Percentiles rank a stretch among this genome's conserved stretches.
Evolutionary conservation across 257 asterid genomes (phyloP).

Genomic region (Solanum clarkiae): DNA sequence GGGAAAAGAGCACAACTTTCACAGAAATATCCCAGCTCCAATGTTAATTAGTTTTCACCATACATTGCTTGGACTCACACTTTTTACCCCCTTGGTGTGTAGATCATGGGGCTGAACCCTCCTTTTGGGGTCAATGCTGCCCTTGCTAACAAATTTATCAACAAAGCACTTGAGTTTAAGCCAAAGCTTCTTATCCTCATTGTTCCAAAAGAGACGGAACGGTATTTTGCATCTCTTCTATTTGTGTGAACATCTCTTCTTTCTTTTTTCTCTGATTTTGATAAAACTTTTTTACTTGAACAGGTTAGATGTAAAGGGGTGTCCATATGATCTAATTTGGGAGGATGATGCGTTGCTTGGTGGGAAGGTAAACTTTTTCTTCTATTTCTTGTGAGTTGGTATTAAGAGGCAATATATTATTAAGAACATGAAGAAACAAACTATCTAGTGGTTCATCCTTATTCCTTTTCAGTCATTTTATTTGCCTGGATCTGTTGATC

Average conservation of each 20-base stretch:
- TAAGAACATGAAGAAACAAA: neutral
- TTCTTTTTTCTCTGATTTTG: neutral
- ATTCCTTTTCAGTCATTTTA: slow-evolving; percentile 56
- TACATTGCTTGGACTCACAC: neutral
- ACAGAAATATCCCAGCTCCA: neutral
- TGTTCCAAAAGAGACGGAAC: slow-evolving; percentile 56
- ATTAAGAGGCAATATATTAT: neutral
- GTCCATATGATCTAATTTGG: slow-evolving; percentile 65
- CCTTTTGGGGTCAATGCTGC: slow-evolving; percentile 73
- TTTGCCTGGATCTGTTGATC: slow-evolving; percentile 81
- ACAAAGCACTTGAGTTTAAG: slow-evolving; percentile 77
- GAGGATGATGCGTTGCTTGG: slow-evolving; percentile 54
- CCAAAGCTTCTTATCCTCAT: slow-evolving; percentile 88
- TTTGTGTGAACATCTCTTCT: neutral
- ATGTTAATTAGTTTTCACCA: neutral
- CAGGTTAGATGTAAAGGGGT: slow-evolving; percentile 52
- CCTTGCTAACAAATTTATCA: slow-evolving; percentile 65
- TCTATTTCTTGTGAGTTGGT: neutral
- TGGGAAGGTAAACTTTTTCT: slow-evolving; percentile 50
- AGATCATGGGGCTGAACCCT: slow-evolving; percentile 98
- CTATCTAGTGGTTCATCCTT: neutral
- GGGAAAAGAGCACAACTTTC: slow-evolving; percentile 4
- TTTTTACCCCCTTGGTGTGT: slow-evolving; percentile 7
- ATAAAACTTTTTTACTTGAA: neutral
- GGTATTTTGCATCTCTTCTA: slow-evolving; percentile 22